phyloP scores from a whole-genome alignment of 2,329 filamentous ascomycete genomes.

The Stemphylium lycopersici region DNA sequence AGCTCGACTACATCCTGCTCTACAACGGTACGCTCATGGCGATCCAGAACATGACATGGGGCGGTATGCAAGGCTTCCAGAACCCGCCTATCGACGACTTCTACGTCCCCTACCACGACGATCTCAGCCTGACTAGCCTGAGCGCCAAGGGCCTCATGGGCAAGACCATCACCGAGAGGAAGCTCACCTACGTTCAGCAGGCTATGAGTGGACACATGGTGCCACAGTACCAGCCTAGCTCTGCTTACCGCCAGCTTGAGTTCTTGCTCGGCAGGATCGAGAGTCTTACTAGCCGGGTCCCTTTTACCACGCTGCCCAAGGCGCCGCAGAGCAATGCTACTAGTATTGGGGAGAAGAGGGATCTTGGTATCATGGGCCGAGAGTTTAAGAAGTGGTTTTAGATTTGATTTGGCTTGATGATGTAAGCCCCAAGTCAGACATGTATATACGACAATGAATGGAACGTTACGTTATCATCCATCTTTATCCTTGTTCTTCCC shows the following conservation, averaged over 20 bases:
- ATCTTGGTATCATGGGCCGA: slow-evolving; percentile 5
- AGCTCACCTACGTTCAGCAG: slow-evolving; percentile 73
- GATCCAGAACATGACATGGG: slow-evolving; percentile 84
- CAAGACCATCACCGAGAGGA: slow-evolving; percentile 73
- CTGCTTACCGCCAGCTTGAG: slow-evolving; percentile 75
- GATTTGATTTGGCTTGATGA: background rate
- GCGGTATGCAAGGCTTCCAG: slow-evolving; percentile 73
- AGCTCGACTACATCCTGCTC: slow-evolving; percentile 71
- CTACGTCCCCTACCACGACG: slow-evolving; percentile 69
- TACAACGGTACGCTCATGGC: slow-evolving; percentile 72
- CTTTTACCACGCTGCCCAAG: slow-evolving; percentile 37
- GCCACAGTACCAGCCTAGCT: slow-evolving; percentile 70
- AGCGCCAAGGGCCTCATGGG: slow-evolving; percentile 73
- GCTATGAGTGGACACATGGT: slow-evolving; percentile 71
- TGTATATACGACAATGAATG: too few species aligned
- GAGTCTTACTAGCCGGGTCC: slow-evolving; percentile 53
- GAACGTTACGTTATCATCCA: too few species aligned
- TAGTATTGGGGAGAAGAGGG: slow-evolving; percentile 9
- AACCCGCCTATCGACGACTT: slow-evolving; percentile 65
- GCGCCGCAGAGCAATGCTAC: slow-evolving; percentile 12
- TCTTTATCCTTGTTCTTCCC: too few species aligned
- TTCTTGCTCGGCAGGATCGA: slow-evolving; percentile 74
- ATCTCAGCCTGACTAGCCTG: slow-evolving; percentile 54
- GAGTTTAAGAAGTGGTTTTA: slow-evolving; percentile 18
- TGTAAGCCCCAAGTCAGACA: background rate